Evolutionary conservation across 345 rosid species (phyloP), one percentile per base, ranked within the genome.

Genomic region (Aquilaria malaccensis): DNA sequence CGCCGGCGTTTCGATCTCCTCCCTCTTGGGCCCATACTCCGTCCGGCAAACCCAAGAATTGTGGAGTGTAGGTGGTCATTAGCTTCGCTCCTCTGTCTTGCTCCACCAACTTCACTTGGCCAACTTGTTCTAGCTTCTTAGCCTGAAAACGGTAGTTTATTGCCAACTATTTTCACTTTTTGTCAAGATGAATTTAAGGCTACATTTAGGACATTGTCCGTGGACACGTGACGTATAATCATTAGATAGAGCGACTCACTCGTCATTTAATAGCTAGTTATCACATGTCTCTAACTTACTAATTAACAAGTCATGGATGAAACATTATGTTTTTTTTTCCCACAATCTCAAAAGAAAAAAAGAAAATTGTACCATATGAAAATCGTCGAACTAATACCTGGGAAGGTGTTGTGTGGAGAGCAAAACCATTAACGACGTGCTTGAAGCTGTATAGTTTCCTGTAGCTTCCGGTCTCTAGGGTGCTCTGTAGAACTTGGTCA

Each of bases 1-100:
- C 81, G 33, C 97, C 97, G 0, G 91, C 87, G 0, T 59, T 73
- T 55, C 67, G 70, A 0, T 59, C 77, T 50, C 73, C 85, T 7
- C 80, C 83, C 60, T 56, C 72, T 67, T 72, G 75, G 11, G 76
- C 63, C 91, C 93, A 84, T 2, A 74, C 80, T 64, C 76, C 69
- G 7, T 68, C 51, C 10, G 86, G 83, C 60, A 92, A 50, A 68
- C 83, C 84, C 29, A 93, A 75, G 81, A 87, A 89, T 14, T 79
- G 68, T 7, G 94, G 91, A 43, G 81, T 87, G 76, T 92, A 87
- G 1, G 97, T 84, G 47, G 97, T 85, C 98, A 89, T 85, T 75
- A 82, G 6, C 67, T 72, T 87, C 62, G 84, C 89, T 77, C 97
- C 92, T 70, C 82, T 84, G 55, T 87, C 98, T 76, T 78, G 84